phyloP scores from a whole-genome alignment of 805 yeast species.

The Candida schatavii region DNA sequence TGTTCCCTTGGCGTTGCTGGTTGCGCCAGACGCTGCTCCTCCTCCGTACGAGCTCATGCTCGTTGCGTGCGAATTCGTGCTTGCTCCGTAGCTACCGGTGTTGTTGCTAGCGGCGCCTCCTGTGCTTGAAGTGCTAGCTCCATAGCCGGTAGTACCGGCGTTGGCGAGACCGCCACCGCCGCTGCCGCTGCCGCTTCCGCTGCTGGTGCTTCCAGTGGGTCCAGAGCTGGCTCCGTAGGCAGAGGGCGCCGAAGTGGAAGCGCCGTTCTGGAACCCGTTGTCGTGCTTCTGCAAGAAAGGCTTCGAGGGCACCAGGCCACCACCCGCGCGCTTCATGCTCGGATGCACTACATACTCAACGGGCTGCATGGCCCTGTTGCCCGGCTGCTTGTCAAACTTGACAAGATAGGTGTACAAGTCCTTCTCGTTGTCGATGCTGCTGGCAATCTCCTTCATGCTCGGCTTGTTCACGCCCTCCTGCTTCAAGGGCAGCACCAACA shows the following conservation, averaged over 20 bases:
- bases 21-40: not conserved
- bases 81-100: not conserved
- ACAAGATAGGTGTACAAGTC: slow-evolving; percentile 72
- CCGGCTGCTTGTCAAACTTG: slow-evolving; percentile 38
- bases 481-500: slow-evolving; percentile 71
- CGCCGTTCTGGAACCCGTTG: slow-evolving; percentile 2
- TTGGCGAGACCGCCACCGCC: not conserved
- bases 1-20: slow-evolving; percentile 1
- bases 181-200: not conserved
- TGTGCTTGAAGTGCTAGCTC: not conserved
- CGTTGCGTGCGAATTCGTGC: not conserved
- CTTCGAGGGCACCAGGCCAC: slow-evolving; percentile 13
- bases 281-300: slow-evolving; percentile 27
- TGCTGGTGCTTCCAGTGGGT: not conserved
- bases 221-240: not conserved
- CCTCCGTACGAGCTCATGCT: not conserved
- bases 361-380: slow-evolving; percentile 51
- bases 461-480: slow-evolving; percentile 43
- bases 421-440: slow-evolving; percentile 76
- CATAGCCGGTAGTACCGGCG: not conserved
- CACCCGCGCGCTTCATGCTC: slow-evolving; percentile 32
- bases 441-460: slow-evolving; percentile 78
- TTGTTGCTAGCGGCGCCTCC: not conserved
- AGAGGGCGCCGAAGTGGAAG: not conserved
- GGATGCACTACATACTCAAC: slow-evolving; percentile 73